Evolutionary conservation across 768 basidiomycete genomes (phyloP).

Genomic region (Boletus bicolor): DNA sequence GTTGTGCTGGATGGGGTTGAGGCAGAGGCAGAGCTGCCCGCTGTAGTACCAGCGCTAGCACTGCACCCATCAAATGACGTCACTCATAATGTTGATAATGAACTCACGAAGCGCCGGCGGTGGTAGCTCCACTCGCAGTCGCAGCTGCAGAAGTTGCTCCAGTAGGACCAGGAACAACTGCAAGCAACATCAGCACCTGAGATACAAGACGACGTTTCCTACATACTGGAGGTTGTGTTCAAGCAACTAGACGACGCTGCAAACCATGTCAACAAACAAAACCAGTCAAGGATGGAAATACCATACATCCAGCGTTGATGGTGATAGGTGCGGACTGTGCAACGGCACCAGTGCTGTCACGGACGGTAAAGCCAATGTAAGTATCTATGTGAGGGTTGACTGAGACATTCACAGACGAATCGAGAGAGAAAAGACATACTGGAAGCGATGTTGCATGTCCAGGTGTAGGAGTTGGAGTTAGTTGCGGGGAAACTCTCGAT

Average conservation of each 20-base stretch:
- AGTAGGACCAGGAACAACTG: conserved; percentile 25
- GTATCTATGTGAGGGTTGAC: conserved; percentile 35
- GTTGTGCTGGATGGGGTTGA: conserved; percentile 27
- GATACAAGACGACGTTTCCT: conserved; percentile 13
- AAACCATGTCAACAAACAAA: conserved; percentile 16
- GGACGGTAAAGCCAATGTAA: conserved; percentile 53
- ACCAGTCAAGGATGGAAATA: not conserved
- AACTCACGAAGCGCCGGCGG: conserved; percentile 21
- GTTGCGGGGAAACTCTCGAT: conserved; percentile 46
- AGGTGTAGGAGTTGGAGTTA: conserved; percentile 44
- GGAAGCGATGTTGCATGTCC: conserved; percentile 49
- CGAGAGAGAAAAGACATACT: conserved; percentile 30
- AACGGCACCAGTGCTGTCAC: conserved; percentile 53
- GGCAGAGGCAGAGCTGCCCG: not conserved
- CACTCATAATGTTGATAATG: not conserved
- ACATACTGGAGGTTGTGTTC: conserved; percentile 21
- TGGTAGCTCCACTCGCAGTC: not conserved
- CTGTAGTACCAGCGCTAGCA: not conserved
- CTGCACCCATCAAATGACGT: conserved; percentile 11
- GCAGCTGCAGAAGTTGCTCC: not conserved
- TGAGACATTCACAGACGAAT: not conserved
- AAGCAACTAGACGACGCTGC: conserved; percentile 33
- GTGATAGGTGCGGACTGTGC: conserved; percentile 53
- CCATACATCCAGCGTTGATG: conserved; percentile 49
- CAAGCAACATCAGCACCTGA: conserved; percentile 14